phyloP scores from a whole-genome alignment of 208 protist species.

The Acanthamoeba sp. region DNA sequence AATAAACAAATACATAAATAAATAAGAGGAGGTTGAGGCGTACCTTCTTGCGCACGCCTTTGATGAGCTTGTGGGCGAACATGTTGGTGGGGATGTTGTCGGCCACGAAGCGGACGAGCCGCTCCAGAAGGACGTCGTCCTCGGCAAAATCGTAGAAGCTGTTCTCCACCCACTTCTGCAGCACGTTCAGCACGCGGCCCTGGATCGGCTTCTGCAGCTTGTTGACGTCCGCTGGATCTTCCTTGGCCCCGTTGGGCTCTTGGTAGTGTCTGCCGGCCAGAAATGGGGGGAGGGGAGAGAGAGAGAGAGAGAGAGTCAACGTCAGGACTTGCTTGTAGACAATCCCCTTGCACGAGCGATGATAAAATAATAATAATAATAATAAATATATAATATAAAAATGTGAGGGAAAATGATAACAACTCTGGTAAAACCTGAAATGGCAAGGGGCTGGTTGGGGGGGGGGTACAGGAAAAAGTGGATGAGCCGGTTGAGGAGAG shows the following conservation, averaged over 20 bases:
- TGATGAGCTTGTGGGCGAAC: constrained; percentile 1
- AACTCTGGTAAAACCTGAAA: neutral
- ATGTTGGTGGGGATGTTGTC: constrained; percentile 39
- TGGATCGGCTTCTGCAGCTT: constrained; percentile 12
- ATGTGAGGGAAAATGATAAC: too few species aligned
- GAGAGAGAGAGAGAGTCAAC: too few species aligned
- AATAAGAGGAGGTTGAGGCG: neutral
- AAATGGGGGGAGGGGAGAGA: too few species aligned
- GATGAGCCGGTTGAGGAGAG: neutral
- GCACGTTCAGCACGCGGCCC: constrained; percentile 4
- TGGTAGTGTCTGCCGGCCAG: constrained; percentile 6
- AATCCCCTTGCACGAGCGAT: too few species aligned
- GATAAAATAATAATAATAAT: too few species aligned
- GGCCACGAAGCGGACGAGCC: neutral
- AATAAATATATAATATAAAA: too few species aligned
- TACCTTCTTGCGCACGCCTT: constrained; percentile 15
- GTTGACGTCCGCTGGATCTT: neutral
- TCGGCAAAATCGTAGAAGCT: constrained; percentile 25
- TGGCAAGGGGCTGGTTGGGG: neutral
- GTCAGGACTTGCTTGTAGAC: too few species aligned
- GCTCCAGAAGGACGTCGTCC: neutral
- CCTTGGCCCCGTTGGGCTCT: neutral
- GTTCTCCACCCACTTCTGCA: constrained; percentile 26
- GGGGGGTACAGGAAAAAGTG: neutral
- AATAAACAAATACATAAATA: neutral